A percentile compares a stretch with the other conserved stretches of the same genome.
Evolutionary conservation across 148 eudicot species (phyloP).

Genomic region (Talinum fruticosum): DNA sequence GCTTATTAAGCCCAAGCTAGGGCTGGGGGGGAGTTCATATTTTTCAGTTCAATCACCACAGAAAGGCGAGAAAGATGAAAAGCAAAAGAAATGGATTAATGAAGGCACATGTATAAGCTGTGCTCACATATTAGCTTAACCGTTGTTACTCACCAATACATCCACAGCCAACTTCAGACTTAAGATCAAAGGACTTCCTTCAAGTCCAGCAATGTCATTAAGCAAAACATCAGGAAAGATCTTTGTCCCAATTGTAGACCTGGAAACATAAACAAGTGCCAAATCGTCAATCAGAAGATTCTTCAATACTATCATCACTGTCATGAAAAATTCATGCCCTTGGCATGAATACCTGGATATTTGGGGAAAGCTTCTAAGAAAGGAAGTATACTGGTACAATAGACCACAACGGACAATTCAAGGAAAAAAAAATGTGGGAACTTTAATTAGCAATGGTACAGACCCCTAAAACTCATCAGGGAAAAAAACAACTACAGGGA

Average conservation of each 20-base stretch:
- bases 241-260: conserved; percentile 67
- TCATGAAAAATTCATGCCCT: neutral
- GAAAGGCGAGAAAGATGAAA: neutral
- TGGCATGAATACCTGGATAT: neutral
- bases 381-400: neutral
- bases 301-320: neutral
- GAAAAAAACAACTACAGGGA: too few relatives aligned
- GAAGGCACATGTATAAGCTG: neutral
- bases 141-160: conserved; percentile 73
- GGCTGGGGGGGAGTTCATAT: too few relatives aligned
- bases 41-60: neutral
- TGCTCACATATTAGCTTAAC: conserved; percentile 1
- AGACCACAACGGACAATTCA: neutral
- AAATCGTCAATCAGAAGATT: neutral
- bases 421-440: neutral
- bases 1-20: too few relatives aligned
- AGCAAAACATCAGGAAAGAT: conserved; percentile 88
- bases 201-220: conserved; percentile 95
- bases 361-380: neutral
- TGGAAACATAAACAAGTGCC: conserved; percentile 23
- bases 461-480: neutral
- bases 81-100: neutral
- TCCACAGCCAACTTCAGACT: conserved; percentile 94
- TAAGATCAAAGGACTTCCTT: conserved; percentile 70
- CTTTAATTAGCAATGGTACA: too few relatives aligned